Base-by-base conservation (phyloP, 805 yeast species). In the Spathaspora passalidarum region DNA sequence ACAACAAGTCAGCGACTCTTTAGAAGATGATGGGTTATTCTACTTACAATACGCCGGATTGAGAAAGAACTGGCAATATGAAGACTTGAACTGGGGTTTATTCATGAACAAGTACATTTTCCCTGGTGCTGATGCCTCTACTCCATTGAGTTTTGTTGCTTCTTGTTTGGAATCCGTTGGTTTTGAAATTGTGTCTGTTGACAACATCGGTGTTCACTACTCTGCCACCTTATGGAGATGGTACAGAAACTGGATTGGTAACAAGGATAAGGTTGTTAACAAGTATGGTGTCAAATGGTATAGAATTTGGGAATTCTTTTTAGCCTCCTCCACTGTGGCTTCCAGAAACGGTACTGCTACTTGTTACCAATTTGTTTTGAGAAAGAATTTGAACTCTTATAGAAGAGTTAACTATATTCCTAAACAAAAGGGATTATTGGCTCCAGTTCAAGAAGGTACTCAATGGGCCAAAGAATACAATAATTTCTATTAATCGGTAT, bases 71-170 rank as follows among this genome's bases (percentile, higher is more conserved):
- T 89, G 96, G 97, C 96, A 89, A 73, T 89, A 88, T 69, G 96
- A 89, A 73, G 97, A 89, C 67, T 78, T 89, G 60, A 76, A 82
- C 68, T 89, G 96, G 97, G 97, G 97, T 58, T 75, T 90, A 64
- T 89, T 89, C 70, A 90, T 89, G 96, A 89, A 90, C 81, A 89
- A 88, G 76, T 89, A 88, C 70, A 85, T 89, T 63, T 89, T 89
- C 88, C 96, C 97, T 38, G 97, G 97, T 69, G 96, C 96, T 43
- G 97, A 89, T 72, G 96, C 96, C 40, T 88, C 96, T 5, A 90
- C 97, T 47, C 97, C 97, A 32, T 78, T 90, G 56, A 88, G 88
- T 49, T 90, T 87, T 61, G 92, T 88, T 52, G 75, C 83, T 49
- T 79, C 85, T 51, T 73, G 79, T 51, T 79, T 89, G 62, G 97